These are phyloP conservation scores for Stentor roeselii DNA, from an alignment of 73 alveolate genomes.

Conservation along the genomic window DNA sequence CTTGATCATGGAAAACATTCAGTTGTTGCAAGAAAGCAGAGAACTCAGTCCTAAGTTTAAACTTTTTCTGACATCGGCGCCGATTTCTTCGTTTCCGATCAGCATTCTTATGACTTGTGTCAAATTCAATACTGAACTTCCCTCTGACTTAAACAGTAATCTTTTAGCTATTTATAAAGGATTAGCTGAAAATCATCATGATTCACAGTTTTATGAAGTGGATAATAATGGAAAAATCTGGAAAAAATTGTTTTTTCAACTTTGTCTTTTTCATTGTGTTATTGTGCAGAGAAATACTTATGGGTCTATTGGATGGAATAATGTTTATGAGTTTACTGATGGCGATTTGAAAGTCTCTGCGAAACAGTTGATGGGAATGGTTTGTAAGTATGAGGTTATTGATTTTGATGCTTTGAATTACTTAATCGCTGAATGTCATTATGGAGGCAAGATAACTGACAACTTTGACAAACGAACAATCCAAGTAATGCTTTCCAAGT, in stretches of 20 bases:
- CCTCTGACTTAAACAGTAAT: slow-evolving; percentile 81
- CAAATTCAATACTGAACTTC: slow-evolving; percentile 89
- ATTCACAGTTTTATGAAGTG: slow-evolving; percentile 56
- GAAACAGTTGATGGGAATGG: slow-evolving; percentile 81
- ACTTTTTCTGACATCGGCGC: slow-evolving; percentile 73
- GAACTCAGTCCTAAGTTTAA: slow-evolving; percentile 66
- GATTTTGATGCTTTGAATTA: slow-evolving; percentile 92
- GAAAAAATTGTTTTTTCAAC: slow-evolving; percentile 54
- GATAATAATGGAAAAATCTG: slow-evolving; percentile 56
- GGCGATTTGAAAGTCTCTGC: slow-evolving; percentile 88
- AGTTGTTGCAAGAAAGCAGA: slow-evolving; percentile 66
- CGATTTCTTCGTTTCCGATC: slow-evolving; percentile 71
- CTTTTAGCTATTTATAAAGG: slow-evolving; percentile 65
- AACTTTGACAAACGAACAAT: slow-evolving; percentile 96
- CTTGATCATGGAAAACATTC: slow-evolving; percentile 75
- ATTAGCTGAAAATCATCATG: slow-evolving; percentile 59
- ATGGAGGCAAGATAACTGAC: slow-evolving; percentile 99
- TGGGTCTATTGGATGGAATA: slow-evolving; percentile 99
- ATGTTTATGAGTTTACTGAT: slow-evolving; percentile 96
- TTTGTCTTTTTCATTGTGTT: slow-evolving; percentile 87
- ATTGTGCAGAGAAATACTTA: slow-evolving; percentile 97
- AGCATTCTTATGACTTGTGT: slow-evolving; percentile 67
- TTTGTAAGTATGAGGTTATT: slow-evolving; percentile 70
- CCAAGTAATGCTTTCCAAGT: slow-evolving; percentile 76
- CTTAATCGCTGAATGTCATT: slow-evolving; percentile 92